Conservation (phyloP, 2,329 filamentous ascomycete genomes). For the Elsinoe fawcettii region DNA sequence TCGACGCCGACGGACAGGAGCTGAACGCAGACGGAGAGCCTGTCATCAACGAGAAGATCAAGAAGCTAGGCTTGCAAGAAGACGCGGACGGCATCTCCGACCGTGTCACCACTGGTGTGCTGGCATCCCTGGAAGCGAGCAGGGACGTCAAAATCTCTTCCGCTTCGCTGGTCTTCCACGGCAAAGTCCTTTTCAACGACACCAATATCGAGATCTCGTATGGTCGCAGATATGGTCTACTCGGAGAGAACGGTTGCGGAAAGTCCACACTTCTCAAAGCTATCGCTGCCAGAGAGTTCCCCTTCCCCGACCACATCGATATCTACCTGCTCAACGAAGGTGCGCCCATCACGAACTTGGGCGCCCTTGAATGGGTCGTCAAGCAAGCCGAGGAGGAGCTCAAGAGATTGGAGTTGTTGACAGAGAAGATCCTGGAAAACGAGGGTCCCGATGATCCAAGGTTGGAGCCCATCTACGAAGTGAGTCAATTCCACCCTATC, state of each 20-base stretch:
- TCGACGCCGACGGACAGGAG: conserved; percentile 55
- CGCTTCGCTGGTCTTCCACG: conserved; percentile 91
- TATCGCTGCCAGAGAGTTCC: conserved; percentile 87
- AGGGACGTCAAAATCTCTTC: conserved; percentile 97
- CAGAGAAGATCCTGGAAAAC: conserved; percentile 83
- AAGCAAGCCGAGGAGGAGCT: conserved; percentile 89
- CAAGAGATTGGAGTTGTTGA: conserved; percentile 76
- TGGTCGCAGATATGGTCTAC: conserved; percentile 83
- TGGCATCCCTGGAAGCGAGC: conserved; percentile 74
- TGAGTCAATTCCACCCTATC: conserved; percentile 42
- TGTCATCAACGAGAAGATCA: conserved; percentile 67
- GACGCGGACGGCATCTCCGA: conserved; percentile 95
- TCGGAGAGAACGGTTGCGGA: conserved; percentile 98
- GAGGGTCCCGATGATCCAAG: conserved; percentile 86
- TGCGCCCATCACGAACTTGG: conserved; percentile 77
- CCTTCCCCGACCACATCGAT: conserved; percentile 91
- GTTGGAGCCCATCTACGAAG: conserved; percentile 91
- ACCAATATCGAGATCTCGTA: conserved; percentile 88
- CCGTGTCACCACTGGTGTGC: conserved; percentile 94
- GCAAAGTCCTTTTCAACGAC: conserved; percentile 90
- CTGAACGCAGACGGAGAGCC: conserved; percentile 57
- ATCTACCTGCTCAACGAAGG: conserved; percentile 98
- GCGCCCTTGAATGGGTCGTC: conserved; percentile 95
- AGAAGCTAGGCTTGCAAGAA: conserved; percentile 84
- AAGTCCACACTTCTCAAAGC: conserved; percentile 97